Conservation (phyloP, 352 stramenopile species). For the Phytophthora brassicae region DNA sequence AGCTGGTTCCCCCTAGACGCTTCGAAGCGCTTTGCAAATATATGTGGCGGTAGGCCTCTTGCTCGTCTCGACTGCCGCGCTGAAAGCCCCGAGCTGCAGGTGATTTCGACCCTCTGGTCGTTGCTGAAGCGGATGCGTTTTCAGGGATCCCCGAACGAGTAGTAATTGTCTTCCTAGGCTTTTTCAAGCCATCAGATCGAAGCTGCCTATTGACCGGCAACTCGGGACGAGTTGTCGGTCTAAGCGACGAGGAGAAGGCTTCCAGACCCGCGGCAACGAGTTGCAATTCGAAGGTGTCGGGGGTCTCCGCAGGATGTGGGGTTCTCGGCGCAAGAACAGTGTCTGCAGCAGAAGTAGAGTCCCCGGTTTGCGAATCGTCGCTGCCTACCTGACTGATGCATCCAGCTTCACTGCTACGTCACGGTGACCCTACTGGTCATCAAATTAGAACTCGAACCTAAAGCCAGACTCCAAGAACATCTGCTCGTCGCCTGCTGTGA, state of each 20-base stretch:
- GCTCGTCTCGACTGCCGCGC: not conserved
- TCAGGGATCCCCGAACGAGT: not conserved
- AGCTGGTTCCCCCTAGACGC: not conserved
- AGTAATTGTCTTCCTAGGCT: not conserved
- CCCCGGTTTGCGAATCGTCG: too few species aligned
- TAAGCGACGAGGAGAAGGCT: not conserved
- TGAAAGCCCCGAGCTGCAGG: not conserved
- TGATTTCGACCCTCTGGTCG: not conserved
- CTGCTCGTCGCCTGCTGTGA: too few species aligned
- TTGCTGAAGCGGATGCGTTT: not conserved
- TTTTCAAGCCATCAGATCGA: not conserved
- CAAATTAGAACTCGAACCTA: too few species aligned
- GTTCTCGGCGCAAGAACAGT: not conserved
- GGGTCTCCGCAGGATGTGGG: not conserved
- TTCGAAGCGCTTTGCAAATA: not conserved
- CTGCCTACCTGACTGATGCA: too few species aligned
- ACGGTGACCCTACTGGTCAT: too few species aligned
- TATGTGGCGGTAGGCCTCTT: not conserved
- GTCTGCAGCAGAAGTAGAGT: not conserved
- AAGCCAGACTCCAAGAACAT: too few species aligned
- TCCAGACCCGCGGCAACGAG: not conserved
- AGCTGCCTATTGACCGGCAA: not conserved
- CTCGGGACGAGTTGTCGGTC: not conserved
- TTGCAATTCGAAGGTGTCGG: not conserved
- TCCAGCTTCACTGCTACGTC: too few species aligned